A percentile compares a stretch with the other conserved stretches of the same genome.
These are phyloP conservation scores for Chlamydomonas eustigma DNA, from an alignment of 139 green algal species.

Conservation along the genomic window DNA sequence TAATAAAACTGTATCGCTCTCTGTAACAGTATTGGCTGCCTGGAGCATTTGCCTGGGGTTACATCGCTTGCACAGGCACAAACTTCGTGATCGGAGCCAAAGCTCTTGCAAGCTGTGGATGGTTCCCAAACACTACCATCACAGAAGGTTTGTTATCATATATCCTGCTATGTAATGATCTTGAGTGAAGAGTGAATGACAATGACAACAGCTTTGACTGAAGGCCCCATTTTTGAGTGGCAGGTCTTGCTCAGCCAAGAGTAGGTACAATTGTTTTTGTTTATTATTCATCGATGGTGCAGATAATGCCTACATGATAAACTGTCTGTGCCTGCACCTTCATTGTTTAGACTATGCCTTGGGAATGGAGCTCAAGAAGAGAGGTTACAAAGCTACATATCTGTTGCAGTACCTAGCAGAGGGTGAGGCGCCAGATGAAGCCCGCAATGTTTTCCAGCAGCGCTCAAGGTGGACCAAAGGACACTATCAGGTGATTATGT, in stretches of 20 bases:
- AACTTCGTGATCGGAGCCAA: constrained; percentile 69
- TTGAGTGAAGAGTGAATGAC: background rate
- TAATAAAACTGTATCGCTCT: background rate
- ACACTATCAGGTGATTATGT: constrained; percentile 70
- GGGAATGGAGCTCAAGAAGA: constrained; percentile 43
- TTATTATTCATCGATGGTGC: no score
- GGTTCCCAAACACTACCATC: constrained; percentile 42
- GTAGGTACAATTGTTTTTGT: no score
- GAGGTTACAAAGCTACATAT: constrained; percentile 21
- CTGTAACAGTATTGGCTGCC: constrained; percentile 34
- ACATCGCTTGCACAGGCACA: constrained; percentile 50
- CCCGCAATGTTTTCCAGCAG: constrained; percentile 82
- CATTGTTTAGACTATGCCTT: constrained; percentile 37
- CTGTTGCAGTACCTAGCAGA: constrained; percentile 26
- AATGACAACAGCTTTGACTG: no score
- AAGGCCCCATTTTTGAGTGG: background rate
- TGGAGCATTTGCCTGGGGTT: constrained; percentile 29
- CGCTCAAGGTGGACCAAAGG: constrained; percentile 81
- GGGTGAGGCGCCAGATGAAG: constrained; percentile 63
- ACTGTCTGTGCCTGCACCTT: no score
- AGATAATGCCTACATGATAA: no score
- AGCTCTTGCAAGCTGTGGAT: constrained; percentile 54
- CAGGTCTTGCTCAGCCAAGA: no score
- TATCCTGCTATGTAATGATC: no score
- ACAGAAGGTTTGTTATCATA: constrained; percentile 3